Conservation (phyloP, 768 basidiomycete species). For the Trametes elegans region DNA sequence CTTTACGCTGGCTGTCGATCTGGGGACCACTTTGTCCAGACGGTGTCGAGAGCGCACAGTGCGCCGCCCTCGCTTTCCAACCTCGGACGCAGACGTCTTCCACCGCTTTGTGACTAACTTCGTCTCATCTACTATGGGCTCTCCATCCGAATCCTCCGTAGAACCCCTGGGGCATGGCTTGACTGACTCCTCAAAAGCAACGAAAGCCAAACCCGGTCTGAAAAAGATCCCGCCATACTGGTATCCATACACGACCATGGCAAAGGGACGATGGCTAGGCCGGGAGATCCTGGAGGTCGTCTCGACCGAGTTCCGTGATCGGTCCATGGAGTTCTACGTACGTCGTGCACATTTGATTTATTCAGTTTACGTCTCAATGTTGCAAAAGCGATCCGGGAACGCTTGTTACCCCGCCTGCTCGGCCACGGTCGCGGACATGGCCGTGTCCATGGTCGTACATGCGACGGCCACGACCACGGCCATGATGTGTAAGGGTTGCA, state of each 20-base stretch:
- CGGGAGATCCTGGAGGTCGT: constrained; percentile 89
- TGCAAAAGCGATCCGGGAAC: background rate
- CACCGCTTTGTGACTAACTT: constrained; percentile 53
- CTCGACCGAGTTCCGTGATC: constrained; percentile 90
- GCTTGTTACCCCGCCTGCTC: too few species aligned
- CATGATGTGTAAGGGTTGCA: too few species aligned
- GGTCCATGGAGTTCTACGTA: constrained; percentile 95
- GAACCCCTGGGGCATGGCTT: background rate
- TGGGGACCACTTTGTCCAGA: constrained; percentile 7
- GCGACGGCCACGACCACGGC: too few species aligned
- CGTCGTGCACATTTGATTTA: constrained; percentile 31
- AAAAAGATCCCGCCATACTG: constrained; percentile 87
- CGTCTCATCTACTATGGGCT: constrained; percentile 48
- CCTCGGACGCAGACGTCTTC: constrained; percentile 55
- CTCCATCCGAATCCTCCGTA: constrained; percentile 31
- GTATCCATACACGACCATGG: constrained; percentile 92
- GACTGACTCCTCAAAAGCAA: background rate
- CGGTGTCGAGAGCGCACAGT: constrained; percentile 18
- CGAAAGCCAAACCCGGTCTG: constrained; percentile 40
- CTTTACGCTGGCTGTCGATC: constrained; percentile 2
- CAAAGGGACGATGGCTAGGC: constrained; percentile 87
- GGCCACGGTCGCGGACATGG: too few species aligned
- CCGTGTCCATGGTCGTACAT: too few species aligned
- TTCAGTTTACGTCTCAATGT: background rate
- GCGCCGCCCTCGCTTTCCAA: constrained; percentile 42